These are phyloP conservation scores for Lasiodiplodia sp. DNA, from an alignment of 2,329 filamentous ascomycete genomes.

Conservation along the genomic window DNA sequence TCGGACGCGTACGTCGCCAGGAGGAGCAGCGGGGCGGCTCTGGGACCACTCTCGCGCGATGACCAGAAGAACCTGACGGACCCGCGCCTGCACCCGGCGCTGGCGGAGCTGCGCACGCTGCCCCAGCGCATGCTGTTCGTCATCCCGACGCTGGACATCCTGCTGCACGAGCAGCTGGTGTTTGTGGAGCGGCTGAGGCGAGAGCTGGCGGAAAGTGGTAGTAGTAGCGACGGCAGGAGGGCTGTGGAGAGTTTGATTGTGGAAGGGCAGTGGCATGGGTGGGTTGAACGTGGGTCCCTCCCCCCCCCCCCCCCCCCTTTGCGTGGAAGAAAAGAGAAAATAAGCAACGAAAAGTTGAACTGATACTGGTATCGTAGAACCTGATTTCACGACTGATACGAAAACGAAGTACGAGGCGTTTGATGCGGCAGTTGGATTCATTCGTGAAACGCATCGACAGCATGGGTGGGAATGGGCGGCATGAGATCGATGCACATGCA, in stretches of 20 bases:
- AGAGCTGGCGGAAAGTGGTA: conserved; percentile 32
- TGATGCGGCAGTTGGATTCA: conserved; percentile 31
- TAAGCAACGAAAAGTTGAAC: background rate
- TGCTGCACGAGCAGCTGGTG: conserved; percentile 50
- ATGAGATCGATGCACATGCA: background rate
- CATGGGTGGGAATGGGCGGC: conserved; percentile 27
- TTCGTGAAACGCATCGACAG: conserved; percentile 32
- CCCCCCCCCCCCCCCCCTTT: background rate
- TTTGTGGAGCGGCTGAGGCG: conserved; percentile 48
- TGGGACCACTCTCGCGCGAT: background rate
- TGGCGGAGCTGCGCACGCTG: conserved; percentile 46
- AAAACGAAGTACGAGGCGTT: conserved; percentile 33
- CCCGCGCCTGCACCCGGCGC: conserved; percentile 47
- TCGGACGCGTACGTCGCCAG: conserved; percentile 54
- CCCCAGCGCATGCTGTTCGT: conserved; percentile 52
- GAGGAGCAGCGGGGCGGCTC: conserved; percentile 32
- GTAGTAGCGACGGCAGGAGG: conserved; percentile 27
- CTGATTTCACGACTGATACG: conserved; percentile 33
- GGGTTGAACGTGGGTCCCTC: conserved; percentile 37
- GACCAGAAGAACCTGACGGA: background rate
- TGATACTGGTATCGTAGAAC: conserved; percentile 30
- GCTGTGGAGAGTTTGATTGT: conserved; percentile 38
- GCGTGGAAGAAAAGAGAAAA: background rate
- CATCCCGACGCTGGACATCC: conserved; percentile 52
- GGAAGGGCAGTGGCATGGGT: conserved; percentile 44